These are phyloP conservation scores for Fusarium tuaranense DNA, from an alignment of 2,329 filamentous ascomycete genomes.

Conservation along the genomic window DNA sequence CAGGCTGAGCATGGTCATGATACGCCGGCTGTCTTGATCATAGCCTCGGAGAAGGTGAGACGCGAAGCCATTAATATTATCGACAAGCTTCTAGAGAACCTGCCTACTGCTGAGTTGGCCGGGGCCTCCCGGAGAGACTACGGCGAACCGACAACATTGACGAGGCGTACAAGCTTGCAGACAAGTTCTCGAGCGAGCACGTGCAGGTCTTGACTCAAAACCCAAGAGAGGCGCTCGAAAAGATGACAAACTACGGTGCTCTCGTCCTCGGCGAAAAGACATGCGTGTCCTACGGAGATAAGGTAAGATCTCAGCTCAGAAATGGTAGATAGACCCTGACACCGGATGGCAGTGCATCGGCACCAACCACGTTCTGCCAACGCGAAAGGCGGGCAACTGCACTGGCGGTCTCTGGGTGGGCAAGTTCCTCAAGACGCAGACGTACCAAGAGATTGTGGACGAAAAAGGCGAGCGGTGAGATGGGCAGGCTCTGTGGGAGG, in stretches of 20 bases:
- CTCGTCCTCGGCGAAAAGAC: neutral
- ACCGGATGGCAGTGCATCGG: neutral
- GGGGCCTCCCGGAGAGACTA: neutral
- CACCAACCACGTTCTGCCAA: neutral
- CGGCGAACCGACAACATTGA: neutral
- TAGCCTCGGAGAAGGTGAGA: neutral
- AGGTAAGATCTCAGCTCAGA: neutral
- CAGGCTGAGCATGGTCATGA: neutral
- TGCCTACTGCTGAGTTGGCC: neutral
- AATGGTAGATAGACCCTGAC: neutral
- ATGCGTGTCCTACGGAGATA: neutral
- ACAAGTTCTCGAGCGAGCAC: neutral
- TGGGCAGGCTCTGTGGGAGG: neutral
- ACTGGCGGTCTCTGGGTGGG: neutral
- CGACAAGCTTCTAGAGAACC: neutral
- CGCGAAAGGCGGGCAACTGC: neutral
- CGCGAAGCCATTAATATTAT: neutral
- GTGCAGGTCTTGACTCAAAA: neutral
- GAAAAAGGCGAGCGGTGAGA: neutral
- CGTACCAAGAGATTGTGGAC: neutral
- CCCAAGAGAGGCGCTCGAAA: neutral
- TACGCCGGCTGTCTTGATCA: neutral
- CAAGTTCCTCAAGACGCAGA: neutral
- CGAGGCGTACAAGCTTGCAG: neutral
- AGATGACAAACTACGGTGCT: neutral